These are phyloP conservation scores for Talaromyces sp. DNA, from an alignment of 2,329 filamentous ascomycete genomes.

Conservation along the genomic window DNA sequence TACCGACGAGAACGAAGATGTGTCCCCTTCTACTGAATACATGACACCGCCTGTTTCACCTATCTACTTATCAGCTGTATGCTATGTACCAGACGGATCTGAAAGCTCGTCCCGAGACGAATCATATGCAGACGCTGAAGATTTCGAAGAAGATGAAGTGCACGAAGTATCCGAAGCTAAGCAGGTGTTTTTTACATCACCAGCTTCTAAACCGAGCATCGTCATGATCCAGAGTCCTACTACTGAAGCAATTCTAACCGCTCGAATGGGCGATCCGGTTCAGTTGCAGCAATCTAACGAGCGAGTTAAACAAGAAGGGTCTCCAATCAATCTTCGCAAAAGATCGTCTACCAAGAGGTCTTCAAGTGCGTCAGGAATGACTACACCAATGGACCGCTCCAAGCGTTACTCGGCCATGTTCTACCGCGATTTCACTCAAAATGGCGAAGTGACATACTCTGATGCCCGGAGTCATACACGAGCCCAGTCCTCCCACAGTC, in stretches of 20 bases:
- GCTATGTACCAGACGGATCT: slow-evolving; percentile 3
- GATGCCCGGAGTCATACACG: slow-evolving; percentile 10
- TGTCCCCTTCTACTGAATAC: slow-evolving; percentile 9
- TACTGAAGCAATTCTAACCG: slow-evolving; percentile 8
- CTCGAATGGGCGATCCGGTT: slow-evolving; percentile 10
- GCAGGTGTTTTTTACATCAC: slow-evolving; percentile 11
- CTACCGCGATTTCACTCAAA: slow-evolving; percentile 1
- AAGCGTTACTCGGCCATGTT: slow-evolving; percentile 17
- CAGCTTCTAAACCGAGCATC: slow-evolving; percentile 10
- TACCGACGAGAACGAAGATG: background rate
- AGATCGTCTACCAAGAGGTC: slow-evolving; percentile 14
- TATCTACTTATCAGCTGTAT: slow-evolving; percentile 7
- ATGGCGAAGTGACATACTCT: slow-evolving; percentile 1
- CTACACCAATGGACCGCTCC: slow-evolving; percentile 7
- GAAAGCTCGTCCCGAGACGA: background rate
- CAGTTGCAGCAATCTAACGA: background rate
- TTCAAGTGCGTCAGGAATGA: slow-evolving; percentile 12
- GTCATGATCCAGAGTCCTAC: slow-evolving; percentile 10
- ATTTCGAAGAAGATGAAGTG: slow-evolving; percentile 7
- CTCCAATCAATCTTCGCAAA: background rate
- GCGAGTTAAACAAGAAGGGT: background rate
- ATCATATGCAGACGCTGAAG: background rate
- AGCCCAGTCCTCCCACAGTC: slow-evolving; percentile 7
- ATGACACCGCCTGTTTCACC: slow-evolving; percentile 11
- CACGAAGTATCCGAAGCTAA: slow-evolving; percentile 16